phyloP scores from a whole-genome alignment of 1,284 basidiomycete genomes.

The Apiotrichum akiyoshidainum region DNA sequence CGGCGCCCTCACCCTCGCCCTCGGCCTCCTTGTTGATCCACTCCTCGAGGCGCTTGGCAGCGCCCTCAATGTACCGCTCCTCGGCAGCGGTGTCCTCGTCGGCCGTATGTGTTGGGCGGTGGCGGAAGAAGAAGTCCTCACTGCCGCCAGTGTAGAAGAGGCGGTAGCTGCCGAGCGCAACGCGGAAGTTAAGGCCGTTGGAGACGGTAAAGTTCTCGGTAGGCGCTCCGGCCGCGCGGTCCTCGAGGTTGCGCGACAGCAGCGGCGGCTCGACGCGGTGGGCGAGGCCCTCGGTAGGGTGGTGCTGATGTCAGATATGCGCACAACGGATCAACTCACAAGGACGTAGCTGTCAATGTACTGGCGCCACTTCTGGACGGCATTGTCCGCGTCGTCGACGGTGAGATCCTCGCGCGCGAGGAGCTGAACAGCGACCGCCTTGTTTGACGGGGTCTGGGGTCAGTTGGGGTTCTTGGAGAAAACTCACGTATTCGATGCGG shows the following conservation, averaged over 20 bases:
- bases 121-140: slow-evolving; percentile 47
- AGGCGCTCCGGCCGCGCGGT: slow-evolving; percentile 12
- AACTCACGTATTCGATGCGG: slow-evolving; percentile 81
- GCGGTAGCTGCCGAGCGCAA: slow-evolving; percentile 66
- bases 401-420: slow-evolving; percentile 85
- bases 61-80: slow-evolving; percentile 14
- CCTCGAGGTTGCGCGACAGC: slow-evolving; percentile 57
- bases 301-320: slow-evolving; percentile 32
- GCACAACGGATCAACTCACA: slow-evolving; percentile 52
- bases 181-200: slow-evolving; percentile 55
- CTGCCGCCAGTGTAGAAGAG: slow-evolving; percentile 63
- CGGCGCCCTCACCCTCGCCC: background rate
- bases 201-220: slow-evolving; percentile 30
- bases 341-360: slow-evolving; percentile 87
- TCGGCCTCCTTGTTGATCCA: slow-evolving; percentile 29
- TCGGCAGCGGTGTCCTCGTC: slow-evolving; percentile 18
- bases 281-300: slow-evolving; percentile 54
- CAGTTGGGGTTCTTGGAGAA: slow-evolving; percentile 2
- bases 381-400: slow-evolving; percentile 77
- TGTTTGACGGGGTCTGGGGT: slow-evolving; percentile 63
- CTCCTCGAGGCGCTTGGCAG: slow-evolving; percentile 25
- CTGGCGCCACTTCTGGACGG: slow-evolving; percentile 78
- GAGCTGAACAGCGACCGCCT: slow-evolving; percentile 76
- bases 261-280: slow-evolving; percentile 65
- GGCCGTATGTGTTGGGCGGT: slow-evolving; percentile 8